Conservation (phyloP, 306 rosid genomes). For the Styphnolobium japonicum region DNA sequence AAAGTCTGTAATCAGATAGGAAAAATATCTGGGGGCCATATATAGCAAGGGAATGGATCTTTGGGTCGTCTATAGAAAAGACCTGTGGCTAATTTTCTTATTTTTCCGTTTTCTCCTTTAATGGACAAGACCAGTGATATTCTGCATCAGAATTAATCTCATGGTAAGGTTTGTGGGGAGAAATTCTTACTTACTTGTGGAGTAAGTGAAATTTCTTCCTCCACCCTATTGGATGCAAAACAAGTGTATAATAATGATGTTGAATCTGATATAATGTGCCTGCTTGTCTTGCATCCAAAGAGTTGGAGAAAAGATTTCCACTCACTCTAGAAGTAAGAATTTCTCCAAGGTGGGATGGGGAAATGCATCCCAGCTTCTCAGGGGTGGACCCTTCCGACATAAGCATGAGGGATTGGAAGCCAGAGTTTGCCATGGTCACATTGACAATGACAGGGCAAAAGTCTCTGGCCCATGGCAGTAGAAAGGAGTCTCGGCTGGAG, state of each 20-base stretch:
- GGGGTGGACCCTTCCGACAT: background rate
- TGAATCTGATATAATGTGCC: background rate
- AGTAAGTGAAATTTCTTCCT: background rate
- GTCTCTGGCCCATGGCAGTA: background rate
- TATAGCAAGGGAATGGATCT: background rate
- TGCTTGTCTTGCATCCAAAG: background rate
- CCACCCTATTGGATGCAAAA: background rate
- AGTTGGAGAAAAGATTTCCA: background rate
- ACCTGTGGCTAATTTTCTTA: background rate
- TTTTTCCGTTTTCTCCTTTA: background rate
- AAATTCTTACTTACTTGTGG: too few relatives aligned
- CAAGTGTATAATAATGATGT: background rate
- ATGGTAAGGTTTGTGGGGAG: background rate
- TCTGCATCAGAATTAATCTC: background rate
- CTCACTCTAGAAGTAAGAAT: background rate
- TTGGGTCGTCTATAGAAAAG: background rate
- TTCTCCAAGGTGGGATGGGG: too few relatives aligned
- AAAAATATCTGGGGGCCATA: background rate
- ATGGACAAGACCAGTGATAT: background rate
- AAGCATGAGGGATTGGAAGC: background rate
- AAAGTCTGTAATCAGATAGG: background rate
- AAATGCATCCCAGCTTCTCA: too few relatives aligned
- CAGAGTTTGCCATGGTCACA: background rate
- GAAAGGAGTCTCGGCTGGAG: background rate
- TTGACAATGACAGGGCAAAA: too few relatives aligned